Evolutionary conservation across 345 rosid species (phyloP), one percentile per base, ranked within the genome.

Genomic region (Trapa incisa): DNA sequence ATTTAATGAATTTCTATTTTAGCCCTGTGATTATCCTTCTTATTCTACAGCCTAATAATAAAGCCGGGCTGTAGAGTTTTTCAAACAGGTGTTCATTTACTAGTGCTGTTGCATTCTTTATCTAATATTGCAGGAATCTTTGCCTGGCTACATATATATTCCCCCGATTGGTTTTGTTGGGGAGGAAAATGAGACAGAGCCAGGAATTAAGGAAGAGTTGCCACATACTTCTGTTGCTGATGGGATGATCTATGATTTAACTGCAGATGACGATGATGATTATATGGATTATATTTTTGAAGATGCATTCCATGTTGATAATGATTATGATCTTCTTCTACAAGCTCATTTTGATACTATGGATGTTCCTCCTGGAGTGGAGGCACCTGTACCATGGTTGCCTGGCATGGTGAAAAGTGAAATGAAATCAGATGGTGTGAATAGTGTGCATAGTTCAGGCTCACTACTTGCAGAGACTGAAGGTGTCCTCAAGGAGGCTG

Each of bases 341-440:
- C 96, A 90, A 85, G 83, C 83, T 35, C 82, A 84, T 73, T 87
- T 88, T 37, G 94, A 93, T 78, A 67, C 68, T 53, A 80, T 79
- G 70, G 82, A 87, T 77, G 58, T 88, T 60, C 94, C 96, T 67
- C 68, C 96, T 73, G 92, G 84, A 47, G 96, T 92, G 75, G 98
- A 92, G 80, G 86, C 82, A 45, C 36, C 88, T 1, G 76, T 92
- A 70, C 91, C 96, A 52, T 82, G 84, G 86, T 79, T 86, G 68
- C 65, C 81, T 2, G 72, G 73, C 75, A 76, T 80, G 48, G 15
- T 71, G 64, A 69, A 71, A 16, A 48, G 75, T 61, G 68, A 73
- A 65, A 33, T 67, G 60, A 72, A 73, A 9, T 42, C 70, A 37
- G 66, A 50, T 60, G 70, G 68, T 67, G 78, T 69, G 70, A 76